Conservation (phyloP, 805 yeast genomes). For the Citeromyces matritensis region DNA sequence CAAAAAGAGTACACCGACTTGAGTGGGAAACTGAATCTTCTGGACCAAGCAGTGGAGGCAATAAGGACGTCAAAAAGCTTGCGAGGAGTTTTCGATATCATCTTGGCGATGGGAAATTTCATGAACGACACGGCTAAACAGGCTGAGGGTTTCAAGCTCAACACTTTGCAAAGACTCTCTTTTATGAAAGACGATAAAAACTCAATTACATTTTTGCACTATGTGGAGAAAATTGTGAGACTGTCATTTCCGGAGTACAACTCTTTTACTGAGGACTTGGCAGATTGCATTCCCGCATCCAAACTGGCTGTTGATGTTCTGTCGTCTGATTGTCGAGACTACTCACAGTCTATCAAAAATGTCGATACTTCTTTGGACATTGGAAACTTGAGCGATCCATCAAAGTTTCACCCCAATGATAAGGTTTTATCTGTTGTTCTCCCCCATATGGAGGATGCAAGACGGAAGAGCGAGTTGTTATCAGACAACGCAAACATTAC, state of each 20-base stretch:
- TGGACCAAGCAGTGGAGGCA: slow-evolving; percentile 63
- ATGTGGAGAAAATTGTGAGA: slow-evolving; percentile 81
- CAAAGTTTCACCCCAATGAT: slow-evolving; percentile 75
- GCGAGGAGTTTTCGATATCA: slow-evolving; percentile 64
- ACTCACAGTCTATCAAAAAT: slow-evolving; percentile 43
- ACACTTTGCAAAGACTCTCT: slow-evolving; percentile 78
- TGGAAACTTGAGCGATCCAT: slow-evolving; percentile 77
- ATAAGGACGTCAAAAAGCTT: slow-evolving; percentile 54
- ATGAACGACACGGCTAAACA: slow-evolving; percentile 92
- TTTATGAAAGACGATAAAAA: slow-evolving; percentile 85
- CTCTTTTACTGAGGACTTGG: slow-evolving; percentile 59
- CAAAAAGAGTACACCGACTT: slow-evolving; percentile 71
- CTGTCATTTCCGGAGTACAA: slow-evolving; percentile 70
- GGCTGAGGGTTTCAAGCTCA: slow-evolving; percentile 83
- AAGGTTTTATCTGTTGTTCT: slow-evolving; percentile 43
- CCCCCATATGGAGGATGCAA: slow-evolving; percentile 62
- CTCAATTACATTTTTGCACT: slow-evolving; percentile 79
- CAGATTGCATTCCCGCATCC: slow-evolving; percentile 40
- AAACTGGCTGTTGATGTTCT: slow-evolving; percentile 76
- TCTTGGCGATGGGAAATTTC: slow-evolving; percentile 84
- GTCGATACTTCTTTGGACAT: slow-evolving; percentile 59
- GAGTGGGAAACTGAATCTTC: slow-evolving; percentile 42
- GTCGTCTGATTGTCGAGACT: slow-evolving; percentile 55
- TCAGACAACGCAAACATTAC: slow-evolving; percentile 50
- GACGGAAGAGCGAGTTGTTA: slow-evolving; percentile 50